Evolutionary conservation across 2,329 filamentous ascomycete genomes (phyloP).

Genomic region (Alternaria postmessia): DNA sequence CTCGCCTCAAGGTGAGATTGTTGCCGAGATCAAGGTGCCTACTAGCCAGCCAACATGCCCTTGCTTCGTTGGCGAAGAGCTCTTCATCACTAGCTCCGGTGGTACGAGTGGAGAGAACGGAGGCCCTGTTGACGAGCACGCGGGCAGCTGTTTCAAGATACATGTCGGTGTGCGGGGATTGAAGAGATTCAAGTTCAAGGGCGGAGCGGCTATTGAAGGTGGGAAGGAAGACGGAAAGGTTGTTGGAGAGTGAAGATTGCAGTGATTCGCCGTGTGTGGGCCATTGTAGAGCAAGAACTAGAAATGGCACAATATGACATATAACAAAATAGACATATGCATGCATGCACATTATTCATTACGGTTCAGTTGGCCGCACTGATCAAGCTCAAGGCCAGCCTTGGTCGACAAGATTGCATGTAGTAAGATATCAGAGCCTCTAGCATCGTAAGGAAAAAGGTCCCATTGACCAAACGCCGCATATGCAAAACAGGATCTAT

Average conservation of each 20-base stretch:
- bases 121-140: constrained; percentile 68
- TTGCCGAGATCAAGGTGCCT: constrained; percentile 78
- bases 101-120: constrained; percentile 60
- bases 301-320: background rate
- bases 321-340: background rate
- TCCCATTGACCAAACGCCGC: constrained; percentile 1
- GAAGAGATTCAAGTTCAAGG: constrained; percentile 50
- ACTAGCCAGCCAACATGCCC: constrained; percentile 83
- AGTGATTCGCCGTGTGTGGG: no score
- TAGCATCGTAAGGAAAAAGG: background rate
- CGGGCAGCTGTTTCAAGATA: constrained; percentile 77
- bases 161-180: constrained; percentile 75
- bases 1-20: constrained; percentile 70
- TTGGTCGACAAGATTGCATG: background rate
- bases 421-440: background rate
- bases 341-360: background rate
- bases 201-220: constrained; percentile 37
- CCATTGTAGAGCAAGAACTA: background rate
- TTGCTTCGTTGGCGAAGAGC: constrained; percentile 75
- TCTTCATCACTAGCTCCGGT: constrained; percentile 80
- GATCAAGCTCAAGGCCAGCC: background rate
- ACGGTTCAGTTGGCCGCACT: background rate
- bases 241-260: constrained; percentile 29
- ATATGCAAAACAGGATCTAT: background rate
- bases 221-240: constrained; percentile 41